A percentile compares a stretch with the other conserved stretches of the same genome.
Evolutionary conservation across 345 rosid species (phyloP).

Genomic region (Salix suchowensis): DNA sequence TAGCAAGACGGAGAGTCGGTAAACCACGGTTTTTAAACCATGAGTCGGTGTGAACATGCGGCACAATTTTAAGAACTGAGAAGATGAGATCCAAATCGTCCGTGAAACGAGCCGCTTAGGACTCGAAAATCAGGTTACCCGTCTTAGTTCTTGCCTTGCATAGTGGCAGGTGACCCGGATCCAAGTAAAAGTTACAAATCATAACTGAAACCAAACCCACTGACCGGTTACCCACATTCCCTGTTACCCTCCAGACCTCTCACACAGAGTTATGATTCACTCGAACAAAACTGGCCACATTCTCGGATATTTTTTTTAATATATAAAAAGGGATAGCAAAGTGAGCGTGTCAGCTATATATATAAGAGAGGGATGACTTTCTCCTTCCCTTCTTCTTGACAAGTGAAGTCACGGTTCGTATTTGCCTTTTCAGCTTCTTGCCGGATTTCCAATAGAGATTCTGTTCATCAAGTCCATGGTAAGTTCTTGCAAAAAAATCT

Average conservation of each 20-base stretch:
- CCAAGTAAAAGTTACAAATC: background rate
- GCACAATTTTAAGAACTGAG: constrained; percentile 1
- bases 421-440: constrained; percentile 25
- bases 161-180: constrained; percentile 27
- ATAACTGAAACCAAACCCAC: background rate
- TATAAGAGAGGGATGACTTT: background rate
- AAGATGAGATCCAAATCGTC: constrained; percentile 17
- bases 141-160: background rate
- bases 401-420: constrained; percentile 26
- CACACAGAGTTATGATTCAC: background rate
- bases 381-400: background rate
- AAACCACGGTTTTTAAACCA: constrained; percentile 11
- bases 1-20: constrained; percentile 4
- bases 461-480: background rate
- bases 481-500: background rate
- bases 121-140: constrained; percentile 7
- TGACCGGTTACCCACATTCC: constrained; percentile 22
- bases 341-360: background rate
- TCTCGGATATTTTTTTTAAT: background rate
- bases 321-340: background rate
- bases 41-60: constrained; percentile 18
- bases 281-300: background rate
- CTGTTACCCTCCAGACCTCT: background rate
- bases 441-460: constrained; percentile 7
- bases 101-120: constrained; percentile 25